Evolutionary conservation across 2,329 filamentous ascomycete species (phyloP), one percentile per base, ranked within the genome.

Genomic region (Pestalotiopsis sp.): DNA sequence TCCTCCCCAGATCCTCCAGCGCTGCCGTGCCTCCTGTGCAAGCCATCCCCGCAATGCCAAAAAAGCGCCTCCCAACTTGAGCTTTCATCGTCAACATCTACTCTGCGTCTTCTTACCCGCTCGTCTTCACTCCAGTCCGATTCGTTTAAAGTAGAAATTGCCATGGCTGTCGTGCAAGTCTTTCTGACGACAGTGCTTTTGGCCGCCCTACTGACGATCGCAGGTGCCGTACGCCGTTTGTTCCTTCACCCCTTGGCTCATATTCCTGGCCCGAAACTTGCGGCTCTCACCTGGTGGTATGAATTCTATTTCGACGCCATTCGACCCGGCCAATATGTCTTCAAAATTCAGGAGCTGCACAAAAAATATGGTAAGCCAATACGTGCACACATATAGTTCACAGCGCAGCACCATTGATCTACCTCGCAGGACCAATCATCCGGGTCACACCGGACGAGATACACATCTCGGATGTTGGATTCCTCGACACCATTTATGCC

Each of bases 401-500:
- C 9, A 13, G n/a, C 27, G 36, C 66, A 45, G 45, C 31, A 11
- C 27, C 36, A 36, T 6, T 20, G 14, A 49, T 36, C 13, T 27
- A 17, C 20, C 36, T 52, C 61, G 20, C 38, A 52, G 70, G 78
- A 4, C 78, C 79, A 12, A 75, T 80, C 66, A 69, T 80, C 38
- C 74, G 79, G 23, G 78, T 80, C 68, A 79, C 72, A 64, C 79
- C 78, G 0, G 69, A 73, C 13, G 78, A 80, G 64, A 55, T 80
- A 11, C 76, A 78, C 67, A 75, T 79, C 71, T 68, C 67, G 58
- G 78, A 80, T 66, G 70, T 77, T 25, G 73, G 77, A 60, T 79
- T 74, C 66, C 72, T 71, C 67, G 68, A 74, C 39, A 69, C 72
- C 57, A 68, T 78, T 5, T 77, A 76, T 59, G 66, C 67, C 11